Evolutionary conservation across 306 rosid species (phyloP), one percentile per base, ranked within the genome.

Genomic region (Ammopiptanthus mongolicus): DNA sequence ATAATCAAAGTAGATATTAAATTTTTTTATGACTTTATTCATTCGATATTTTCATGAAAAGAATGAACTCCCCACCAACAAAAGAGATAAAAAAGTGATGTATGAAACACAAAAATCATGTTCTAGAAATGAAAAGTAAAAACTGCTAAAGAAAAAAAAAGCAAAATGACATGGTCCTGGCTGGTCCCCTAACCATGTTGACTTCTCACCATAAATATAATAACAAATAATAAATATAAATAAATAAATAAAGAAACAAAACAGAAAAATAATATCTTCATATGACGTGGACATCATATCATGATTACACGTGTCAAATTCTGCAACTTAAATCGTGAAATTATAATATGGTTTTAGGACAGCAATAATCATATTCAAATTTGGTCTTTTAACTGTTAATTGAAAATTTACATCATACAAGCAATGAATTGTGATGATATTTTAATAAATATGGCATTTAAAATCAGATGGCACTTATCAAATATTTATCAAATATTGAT

Each of bases 141-240:
- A 37, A 42, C 21, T 3, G 47, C 5, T 39, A 36, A 19, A 8
- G 18, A 50, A 50, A 57, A 4, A 9, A 33, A 66, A 33, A 60
- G 77, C 36, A 71, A 71, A 80, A 65, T 52, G 6, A 68, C 68
- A 75, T 15, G 87, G 88, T 44, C 50, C 47, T 41, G 0, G 50
- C 1, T 12, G 14, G 50, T 72, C 90, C 93, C 91, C 63, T 51
- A 14, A 61, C 61, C 74, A 67, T 57, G 84, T 85, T 78, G 86
- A 85, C 86, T 73, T 82, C 83, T 41, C 65, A 82, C 89, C 83
- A 5, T 55, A 56, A 78, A 78, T 8, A n/a, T n/a, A n/a, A n/a
- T n/a, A 15, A 42, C 1, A 29, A 11, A 71, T 25, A 25, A 25
- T n/a, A n/a, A n/a, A n/a, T n/a, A n/a, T n/a, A n/a, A 78, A 78